phyloP scores from a whole-genome alignment of 331 rosid species.

The Quercus phellos region DNA sequence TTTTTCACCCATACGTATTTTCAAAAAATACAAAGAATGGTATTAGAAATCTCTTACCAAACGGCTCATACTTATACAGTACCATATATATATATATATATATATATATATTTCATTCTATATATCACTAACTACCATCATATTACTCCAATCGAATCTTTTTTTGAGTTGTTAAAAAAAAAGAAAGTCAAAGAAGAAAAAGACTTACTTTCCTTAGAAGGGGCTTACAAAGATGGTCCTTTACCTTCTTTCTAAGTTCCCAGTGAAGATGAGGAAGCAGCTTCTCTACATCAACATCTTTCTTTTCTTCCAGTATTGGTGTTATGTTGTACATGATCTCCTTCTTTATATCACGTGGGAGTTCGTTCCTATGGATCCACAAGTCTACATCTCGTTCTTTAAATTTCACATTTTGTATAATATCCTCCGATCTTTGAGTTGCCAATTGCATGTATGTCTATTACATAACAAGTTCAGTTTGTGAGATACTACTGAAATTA shows the following conservation, averaged over 20 bases:
- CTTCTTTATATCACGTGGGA: not conserved
- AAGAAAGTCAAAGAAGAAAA: not conserved
- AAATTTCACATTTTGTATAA: not conserved
- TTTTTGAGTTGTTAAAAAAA: not conserved
- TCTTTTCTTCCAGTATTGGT: not conserved
- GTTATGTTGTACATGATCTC: not conserved
- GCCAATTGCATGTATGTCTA: constrained; percentile 23
- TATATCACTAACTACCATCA: too few species aligned
- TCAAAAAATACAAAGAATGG: too few species aligned
- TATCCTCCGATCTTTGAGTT: constrained; percentile 19
- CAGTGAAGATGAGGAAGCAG: not conserved
- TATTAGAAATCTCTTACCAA: too few species aligned
- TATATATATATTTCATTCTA: too few species aligned
- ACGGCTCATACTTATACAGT: too few species aligned
- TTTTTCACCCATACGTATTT: too few species aligned
- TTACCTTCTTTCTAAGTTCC: not conserved
- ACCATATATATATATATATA: too few species aligned
- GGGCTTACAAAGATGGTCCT: not conserved
- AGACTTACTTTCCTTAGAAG: constrained; percentile 6
- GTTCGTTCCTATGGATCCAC: constrained; percentile 2
- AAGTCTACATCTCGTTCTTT: constrained; percentile 11
- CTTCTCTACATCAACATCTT: not conserved
- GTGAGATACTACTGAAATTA: not conserved
- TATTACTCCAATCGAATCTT: not conserved
- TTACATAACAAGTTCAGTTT: not conserved